A percentile compares a stretch with the other conserved stretches of the same genome.
Conservation (phyloP, 192 early-diverging fungal genomes). For the Glomus cerebriforme region DNA sequence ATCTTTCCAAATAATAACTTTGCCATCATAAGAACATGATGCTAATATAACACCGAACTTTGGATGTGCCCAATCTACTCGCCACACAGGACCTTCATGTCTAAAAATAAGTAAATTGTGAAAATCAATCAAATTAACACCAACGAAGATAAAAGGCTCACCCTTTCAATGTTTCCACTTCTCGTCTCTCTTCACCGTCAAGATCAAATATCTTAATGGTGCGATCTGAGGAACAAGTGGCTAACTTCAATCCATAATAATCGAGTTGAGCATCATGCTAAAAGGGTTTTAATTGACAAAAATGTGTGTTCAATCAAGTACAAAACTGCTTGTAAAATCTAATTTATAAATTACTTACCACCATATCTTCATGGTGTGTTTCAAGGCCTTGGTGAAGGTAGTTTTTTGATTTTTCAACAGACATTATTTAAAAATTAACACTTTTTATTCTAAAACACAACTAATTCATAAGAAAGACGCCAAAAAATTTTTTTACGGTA, state of each 20-base stretch:
- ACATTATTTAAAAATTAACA: background rate
- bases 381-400: slow-evolving; percentile 63
- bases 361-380: slow-evolving; percentile 88
- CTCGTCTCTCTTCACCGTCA: slow-evolving; percentile 68
- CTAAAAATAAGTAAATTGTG: slow-evolving; percentile 43
- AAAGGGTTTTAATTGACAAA: background rate
- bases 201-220: slow-evolving; percentile 94
- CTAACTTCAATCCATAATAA: slow-evolving; percentile 83
- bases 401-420: background rate
- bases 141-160: slow-evolving; percentile 35
- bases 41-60: slow-evolving; percentile 96
- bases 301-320: background rate
- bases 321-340: background rate
- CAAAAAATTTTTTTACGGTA: too few species aligned
- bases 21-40: slow-evolving; percentile 95
- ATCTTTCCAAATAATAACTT: slow-evolving; percentile 96
- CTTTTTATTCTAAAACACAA: too few species aligned
- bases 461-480: too few species aligned
- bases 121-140: background rate
- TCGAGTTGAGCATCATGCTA: slow-evolving; percentile 67
- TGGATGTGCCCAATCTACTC: slow-evolving; percentile 98
- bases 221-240: slow-evolving; percentile 96
- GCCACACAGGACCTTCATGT: slow-evolving; percentile 99
- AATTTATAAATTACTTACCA: slow-evolving; percentile 57
- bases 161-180: slow-evolving; percentile 74